Conservation (phyloP, 129 eudicot genomes). For the Helianthus tuberosus region DNA sequence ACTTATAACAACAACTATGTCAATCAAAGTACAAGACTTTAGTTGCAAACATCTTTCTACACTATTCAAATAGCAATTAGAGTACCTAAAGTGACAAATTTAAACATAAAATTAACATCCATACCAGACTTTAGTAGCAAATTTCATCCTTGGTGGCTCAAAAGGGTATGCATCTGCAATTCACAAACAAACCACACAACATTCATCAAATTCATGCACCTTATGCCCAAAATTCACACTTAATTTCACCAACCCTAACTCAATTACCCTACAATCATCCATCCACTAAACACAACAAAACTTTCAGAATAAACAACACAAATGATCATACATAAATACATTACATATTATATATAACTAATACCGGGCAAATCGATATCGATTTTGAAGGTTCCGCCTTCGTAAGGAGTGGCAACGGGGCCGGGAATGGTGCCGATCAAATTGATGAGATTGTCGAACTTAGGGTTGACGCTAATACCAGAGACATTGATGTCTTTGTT, state of each 20-base stretch:
- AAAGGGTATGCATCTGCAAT: conserved; percentile 94
- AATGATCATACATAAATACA: conserved; percentile 8
- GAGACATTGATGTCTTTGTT: conserved; percentile 68
- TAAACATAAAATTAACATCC: conserved; percentile 2
- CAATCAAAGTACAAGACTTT: conserved; percentile 3
- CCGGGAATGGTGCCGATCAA: conserved; percentile 85
- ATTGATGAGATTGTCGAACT: conserved; percentile 58
- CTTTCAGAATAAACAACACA: no score
- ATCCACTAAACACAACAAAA: background rate
- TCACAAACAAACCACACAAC: conserved; percentile 4
- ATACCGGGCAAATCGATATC: conserved; percentile 87
- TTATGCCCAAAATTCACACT: no score
- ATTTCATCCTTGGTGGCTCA: conserved; percentile 93
- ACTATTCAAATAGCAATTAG: background rate
- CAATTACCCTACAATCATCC: conserved; percentile 7
- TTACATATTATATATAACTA: background rate
- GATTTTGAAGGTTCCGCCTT: conserved; percentile 85
- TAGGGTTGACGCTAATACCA: conserved; percentile 67
- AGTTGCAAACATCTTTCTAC: background rate
- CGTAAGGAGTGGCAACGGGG: conserved; percentile 84
- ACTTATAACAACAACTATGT: background rate
- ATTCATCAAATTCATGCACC: conserved; percentile 14
- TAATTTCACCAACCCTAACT: conserved; percentile 4
- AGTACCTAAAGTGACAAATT: background rate
- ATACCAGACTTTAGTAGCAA: conserved; percentile 96